Percentiles rank a stretch among this genome's conserved stretches.
Conservation (phyloP, 208 protist genomes). For the Leishmania arabica region DNA sequence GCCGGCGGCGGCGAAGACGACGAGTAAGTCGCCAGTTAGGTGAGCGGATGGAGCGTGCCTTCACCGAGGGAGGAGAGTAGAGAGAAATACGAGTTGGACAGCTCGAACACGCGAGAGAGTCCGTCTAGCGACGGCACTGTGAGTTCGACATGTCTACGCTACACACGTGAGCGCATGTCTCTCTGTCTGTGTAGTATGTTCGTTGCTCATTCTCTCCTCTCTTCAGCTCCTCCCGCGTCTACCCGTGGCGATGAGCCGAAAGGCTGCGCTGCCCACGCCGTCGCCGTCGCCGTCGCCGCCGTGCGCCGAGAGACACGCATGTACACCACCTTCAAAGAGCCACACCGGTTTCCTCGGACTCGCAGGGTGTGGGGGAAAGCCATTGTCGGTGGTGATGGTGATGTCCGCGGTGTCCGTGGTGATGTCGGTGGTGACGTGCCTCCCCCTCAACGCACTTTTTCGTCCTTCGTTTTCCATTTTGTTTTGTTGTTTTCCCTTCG, state of each 20-base stretch:
- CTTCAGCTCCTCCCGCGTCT: not conserved
- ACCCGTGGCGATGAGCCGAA: not conserved
- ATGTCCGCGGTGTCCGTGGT: not conserved
- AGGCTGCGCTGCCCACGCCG: not conserved
- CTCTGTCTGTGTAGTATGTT: not conserved
- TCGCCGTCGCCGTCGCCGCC: too few relatives aligned
- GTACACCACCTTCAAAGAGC: too few relatives aligned
- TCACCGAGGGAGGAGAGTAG: not conserved
- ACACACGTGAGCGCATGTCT: not conserved
- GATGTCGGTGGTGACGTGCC: not conserved
- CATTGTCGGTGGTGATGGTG: not conserved
- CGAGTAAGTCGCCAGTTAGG: conserved; percentile 30
- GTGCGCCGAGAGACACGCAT: not conserved
- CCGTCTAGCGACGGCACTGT: not conserved
- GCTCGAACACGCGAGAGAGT: not conserved
- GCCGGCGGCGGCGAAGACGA: conserved; percentile 63
- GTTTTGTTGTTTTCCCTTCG: conserved; percentile 2
- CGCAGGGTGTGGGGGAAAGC: too few relatives aligned
- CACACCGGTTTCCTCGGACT: too few relatives aligned
- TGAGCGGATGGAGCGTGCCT: not conserved
- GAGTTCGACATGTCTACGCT: not conserved
- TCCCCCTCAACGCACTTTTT: not conserved
- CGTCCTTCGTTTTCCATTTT: conserved; percentile 7
- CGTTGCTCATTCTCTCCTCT: not conserved
- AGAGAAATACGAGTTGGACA: not conserved